phyloP scores from a whole-genome alignment of 2,329 filamentous ascomycete species.

The Colletotrichum tanaceti region DNA sequence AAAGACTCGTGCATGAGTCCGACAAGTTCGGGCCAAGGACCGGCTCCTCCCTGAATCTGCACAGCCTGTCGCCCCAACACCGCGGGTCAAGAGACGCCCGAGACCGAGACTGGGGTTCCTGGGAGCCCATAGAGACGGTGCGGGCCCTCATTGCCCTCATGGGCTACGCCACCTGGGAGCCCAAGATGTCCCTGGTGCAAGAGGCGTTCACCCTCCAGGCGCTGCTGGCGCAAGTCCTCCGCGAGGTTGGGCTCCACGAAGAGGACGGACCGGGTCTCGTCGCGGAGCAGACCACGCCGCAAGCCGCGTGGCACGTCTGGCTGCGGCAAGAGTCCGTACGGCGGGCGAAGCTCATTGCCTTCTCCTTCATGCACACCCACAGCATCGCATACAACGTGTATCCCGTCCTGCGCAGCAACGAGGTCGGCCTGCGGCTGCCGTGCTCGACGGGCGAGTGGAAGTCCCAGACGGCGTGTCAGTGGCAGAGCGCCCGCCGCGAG shows the following conservation, averaged over 20 bases:
- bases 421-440: conserved; percentile 50
- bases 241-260: conserved; percentile 50
- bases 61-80: conserved; percentile 35
- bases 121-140: conserved; percentile 50
- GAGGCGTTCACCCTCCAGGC: conserved; percentile 51
- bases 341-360: conserved; percentile 52
- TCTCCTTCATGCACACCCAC: conserved; percentile 54
- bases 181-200: conserved; percentile 47
- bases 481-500: conserved; percentile 47
- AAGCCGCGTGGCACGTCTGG: conserved; percentile 49
- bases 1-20: conserved; percentile 45
- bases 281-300: conserved; percentile 24
- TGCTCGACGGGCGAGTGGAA: conserved; percentile 54
- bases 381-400: conserved; percentile 55
- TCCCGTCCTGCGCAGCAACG: conserved; percentile 51
- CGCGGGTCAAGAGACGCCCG: conserved; percentile 3
- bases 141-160: conserved; percentile 51
- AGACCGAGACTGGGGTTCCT: conserved; percentile 40
- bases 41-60: conserved; percentile 43
- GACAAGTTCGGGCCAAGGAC: conserved; percentile 45
- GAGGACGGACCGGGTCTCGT: conserved; percentile 33
- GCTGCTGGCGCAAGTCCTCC: conserved; percentile 49
- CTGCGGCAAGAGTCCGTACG: conserved; percentile 48
- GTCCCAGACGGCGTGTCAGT: conserved; percentile 47
- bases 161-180: conserved; percentile 55